These are phyloP conservation scores for Neurospora sp. DNA, from an alignment of 495 filamentous ascomycete species.

Conservation along the genomic window DNA sequence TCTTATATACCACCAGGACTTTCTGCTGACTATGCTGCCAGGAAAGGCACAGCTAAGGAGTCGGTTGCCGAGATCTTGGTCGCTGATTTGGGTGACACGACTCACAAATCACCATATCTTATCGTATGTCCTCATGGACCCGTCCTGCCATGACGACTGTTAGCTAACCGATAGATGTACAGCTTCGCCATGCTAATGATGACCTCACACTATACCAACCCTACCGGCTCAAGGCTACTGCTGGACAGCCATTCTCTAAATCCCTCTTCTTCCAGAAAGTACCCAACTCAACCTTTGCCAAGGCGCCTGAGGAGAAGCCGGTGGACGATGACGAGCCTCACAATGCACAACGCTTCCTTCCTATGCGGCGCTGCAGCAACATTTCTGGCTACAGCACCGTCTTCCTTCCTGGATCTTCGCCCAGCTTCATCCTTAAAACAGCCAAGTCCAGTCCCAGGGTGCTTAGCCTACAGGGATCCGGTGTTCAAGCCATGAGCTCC, in stretches of 20 bases:
- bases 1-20: constrained; percentile 69
- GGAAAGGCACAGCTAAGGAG: constrained; percentile 60
- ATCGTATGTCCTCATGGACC: constrained; percentile 42
- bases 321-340: constrained; percentile 28
- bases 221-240: constrained; percentile 37
- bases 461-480: constrained; percentile 53
- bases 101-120: constrained; percentile 61
- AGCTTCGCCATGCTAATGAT: constrained; percentile 69
- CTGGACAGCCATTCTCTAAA: constrained; percentile 25
- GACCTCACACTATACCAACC: constrained; percentile 86
- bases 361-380: constrained; percentile 54
- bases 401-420: constrained; percentile 67
- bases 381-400: constrained; percentile 67
- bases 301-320: constrained; percentile 33
- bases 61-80: constrained; percentile 66
- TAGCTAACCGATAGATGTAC: constrained; percentile 2
- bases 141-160: not conserved
- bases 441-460: constrained; percentile 64
- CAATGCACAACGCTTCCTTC: constrained; percentile 21
- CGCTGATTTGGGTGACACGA: constrained; percentile 71
- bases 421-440: constrained; percentile 71
- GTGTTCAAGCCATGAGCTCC: constrained; percentile 54
- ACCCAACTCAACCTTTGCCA: constrained; percentile 48
- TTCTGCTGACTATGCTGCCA: constrained; percentile 55
- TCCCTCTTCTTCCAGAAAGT: constrained; percentile 67